Base-by-base conservation (phyloP, 75 land plant species). In the Pinus tabuliformis region DNA sequence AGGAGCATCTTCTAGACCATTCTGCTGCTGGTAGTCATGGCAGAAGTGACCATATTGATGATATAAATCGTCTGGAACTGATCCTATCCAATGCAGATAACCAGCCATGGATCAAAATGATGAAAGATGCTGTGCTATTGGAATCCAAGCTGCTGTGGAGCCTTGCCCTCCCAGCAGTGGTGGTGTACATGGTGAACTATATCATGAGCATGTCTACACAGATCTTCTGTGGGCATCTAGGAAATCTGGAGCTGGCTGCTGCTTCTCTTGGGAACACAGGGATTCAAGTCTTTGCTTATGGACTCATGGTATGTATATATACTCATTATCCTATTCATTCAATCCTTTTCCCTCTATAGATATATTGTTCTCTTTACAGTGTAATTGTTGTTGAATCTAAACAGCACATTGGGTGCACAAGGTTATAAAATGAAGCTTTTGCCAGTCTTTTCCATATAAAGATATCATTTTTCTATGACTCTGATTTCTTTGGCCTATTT, bases 221-320 rank as follows among this genome's bases (percentile, higher is more conserved):
- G 33, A 86, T 92, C 59, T 92, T 88, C 72, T 82, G 78, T 72
- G 95, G 95, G 58, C 95, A 88, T 49, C 81, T 92, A 37, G 95
- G 95, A 16, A 87, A 90, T 68, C 81, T 91, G 56, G 86, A 85
- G 78, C 93, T 92, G 54, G 91, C 93, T 20, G 88, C 94, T 59
- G 82, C 91, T 60, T 88, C 93, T 42, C 81, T 92, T 54, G 95
- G 91, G 13, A 91, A 84, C 76, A 86, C 79, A 17, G 86, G 90
- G 36, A 89, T 89, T 73, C 83, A 82, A 24, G 73, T 91, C 57
- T 80, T 87, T 59, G 87, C 87, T 72, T 92, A 84, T 70, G 89
- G 92, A 16, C 85, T 92, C 80, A 72, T 91, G 90, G 93, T 92
- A 85, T 14, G 65, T 28, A 21, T 26, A 5, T 12, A 6, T 52